These are phyloP conservation scores for Xylariaceae sp. DNA, from an alignment of 2,329 filamentous ascomycete genomes.

Conservation along the genomic window DNA sequence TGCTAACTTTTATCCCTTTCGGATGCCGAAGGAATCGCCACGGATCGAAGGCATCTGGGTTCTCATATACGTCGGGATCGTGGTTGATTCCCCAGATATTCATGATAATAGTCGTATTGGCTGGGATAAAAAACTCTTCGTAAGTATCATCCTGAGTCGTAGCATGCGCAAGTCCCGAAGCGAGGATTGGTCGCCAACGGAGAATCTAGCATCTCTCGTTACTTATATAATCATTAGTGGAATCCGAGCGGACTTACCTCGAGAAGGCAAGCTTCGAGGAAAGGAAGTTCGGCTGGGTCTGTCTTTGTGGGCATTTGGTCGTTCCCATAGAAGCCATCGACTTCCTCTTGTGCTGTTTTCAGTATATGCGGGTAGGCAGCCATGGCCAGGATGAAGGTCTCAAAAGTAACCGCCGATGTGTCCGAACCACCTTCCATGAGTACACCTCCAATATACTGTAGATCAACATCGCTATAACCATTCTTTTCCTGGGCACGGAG, in stretches of 20 bases:
- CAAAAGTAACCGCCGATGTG: constrained; percentile 50
- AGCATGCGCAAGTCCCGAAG: constrained; percentile 46
- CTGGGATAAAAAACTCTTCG: constrained; percentile 53
- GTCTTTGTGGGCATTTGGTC: constrained; percentile 45
- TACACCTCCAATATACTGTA: constrained; percentile 40
- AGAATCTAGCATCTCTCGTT: constrained; percentile 26
- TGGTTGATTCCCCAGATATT: constrained; percentile 47
- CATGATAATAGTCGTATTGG: constrained; percentile 49
- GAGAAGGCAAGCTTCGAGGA: constrained; percentile 50
- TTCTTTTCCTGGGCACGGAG: constrained; percentile 25
- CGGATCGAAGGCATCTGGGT: constrained; percentile 28
- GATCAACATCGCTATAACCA: constrained; percentile 41
- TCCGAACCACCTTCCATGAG: constrained; percentile 50
- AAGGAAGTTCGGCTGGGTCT: constrained; percentile 48
- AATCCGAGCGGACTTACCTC: constrained; percentile 41
- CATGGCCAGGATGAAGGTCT: constrained; percentile 55
- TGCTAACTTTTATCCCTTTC: constrained; percentile 16
- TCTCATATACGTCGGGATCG: constrained; percentile 23
- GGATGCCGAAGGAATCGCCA: constrained; percentile 23
- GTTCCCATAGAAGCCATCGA: constrained; percentile 50
- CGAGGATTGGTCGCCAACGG: constrained; percentile 29
- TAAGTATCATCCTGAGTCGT: constrained; percentile 50
- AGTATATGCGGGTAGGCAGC: constrained; percentile 49
- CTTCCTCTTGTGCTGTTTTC: constrained; percentile 46
- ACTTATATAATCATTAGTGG: constrained; percentile 47